Evolutionary conservation across 345 rosid species (phyloP).

Genomic region (Abelmoschus esculentus): DNA sequence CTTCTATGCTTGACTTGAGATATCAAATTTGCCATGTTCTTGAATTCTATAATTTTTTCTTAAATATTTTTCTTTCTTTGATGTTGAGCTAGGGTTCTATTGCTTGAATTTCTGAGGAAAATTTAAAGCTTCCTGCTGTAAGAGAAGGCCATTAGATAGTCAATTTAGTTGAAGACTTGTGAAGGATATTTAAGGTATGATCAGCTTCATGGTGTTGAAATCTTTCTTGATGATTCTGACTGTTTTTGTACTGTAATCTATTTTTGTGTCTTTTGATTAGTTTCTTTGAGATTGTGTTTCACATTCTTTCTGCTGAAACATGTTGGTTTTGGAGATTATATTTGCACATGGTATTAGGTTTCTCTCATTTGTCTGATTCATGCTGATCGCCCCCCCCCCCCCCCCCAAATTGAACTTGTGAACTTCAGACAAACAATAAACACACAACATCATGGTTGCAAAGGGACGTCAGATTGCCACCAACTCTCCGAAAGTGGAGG

Average conservation of each 20-base stretch:
- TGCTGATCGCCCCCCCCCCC: not conserved
- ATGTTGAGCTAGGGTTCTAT: constrained; percentile 8
- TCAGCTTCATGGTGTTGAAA: not conserved
- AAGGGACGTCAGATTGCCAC: constrained; percentile 46
- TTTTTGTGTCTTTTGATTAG: not conserved
- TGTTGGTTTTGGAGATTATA: not conserved
- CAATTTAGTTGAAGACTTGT: constrained; percentile 9
- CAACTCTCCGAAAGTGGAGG: constrained; percentile 63
- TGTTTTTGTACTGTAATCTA: not conserved
- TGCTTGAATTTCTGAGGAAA: not conserved
- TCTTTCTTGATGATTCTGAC: not conserved
- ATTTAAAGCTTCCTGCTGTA: not conserved
- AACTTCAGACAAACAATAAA: constrained; percentile 1
- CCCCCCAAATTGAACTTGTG: not conserved
- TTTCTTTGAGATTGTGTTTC: not conserved
- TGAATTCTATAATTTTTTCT: not conserved
- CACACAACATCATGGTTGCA: constrained; percentile 50
- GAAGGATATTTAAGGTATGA: constrained; percentile 9
- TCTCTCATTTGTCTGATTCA: not conserved
- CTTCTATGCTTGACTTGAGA: constrained; percentile 7
- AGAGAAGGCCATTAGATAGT: not conserved
- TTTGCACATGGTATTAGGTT: not conserved
- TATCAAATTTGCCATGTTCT: constrained; percentile 5
- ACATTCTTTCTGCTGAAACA: not conserved
- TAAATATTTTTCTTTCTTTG: constrained; percentile 8